Percentiles rank a stretch among this genome's conserved stretches.
Conservation (phyloP, 2,329 filamentous ascomycete species). For the Hirsutella thompsonii region DNA sequence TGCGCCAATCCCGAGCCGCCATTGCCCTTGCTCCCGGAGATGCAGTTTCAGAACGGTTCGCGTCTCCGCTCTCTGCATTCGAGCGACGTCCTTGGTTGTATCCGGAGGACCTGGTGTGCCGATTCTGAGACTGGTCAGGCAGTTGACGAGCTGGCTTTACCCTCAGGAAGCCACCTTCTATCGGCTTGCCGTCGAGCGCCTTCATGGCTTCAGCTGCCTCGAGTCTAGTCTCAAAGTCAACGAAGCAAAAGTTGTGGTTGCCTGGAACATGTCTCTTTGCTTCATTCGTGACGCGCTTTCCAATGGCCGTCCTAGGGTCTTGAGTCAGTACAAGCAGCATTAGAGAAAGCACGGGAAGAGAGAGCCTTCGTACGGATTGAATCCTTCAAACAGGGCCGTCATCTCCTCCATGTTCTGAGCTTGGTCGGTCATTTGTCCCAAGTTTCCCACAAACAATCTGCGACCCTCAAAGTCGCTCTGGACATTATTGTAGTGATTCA, state of each 20-base stretch:
- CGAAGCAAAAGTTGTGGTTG: slow-evolving; percentile 51
- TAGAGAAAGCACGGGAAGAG: neutral
- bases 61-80: neutral
- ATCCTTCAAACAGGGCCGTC: slow-evolving; percentile 30
- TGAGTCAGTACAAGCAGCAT: no score
- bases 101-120: neutral
- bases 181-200: slow-evolving; percentile 10
- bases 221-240: slow-evolving; percentile 44
- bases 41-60: neutral
- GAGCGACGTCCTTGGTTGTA: neutral
- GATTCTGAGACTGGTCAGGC: slow-evolving; percentile 1
- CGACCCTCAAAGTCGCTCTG: slow-evolving; percentile 16
- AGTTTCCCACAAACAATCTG: slow-evolving; percentile 36
- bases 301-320: slow-evolving; percentile 20
- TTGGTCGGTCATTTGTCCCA: slow-evolving; percentile 35
- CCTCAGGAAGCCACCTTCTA: slow-evolving; percentile 10
- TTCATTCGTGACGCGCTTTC: slow-evolving; percentile 44
- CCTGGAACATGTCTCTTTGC: slow-evolving; percentile 37
- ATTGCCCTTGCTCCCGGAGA: slow-evolving; percentile 3
- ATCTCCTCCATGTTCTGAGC: slow-evolving; percentile 32
- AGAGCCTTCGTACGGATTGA: slow-evolving; percentile 22
- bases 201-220: slow-evolving; percentile 38
- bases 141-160: slow-evolving; percentile 6
- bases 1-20: slow-evolving; percentile 5
- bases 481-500: slow-evolving; percentile 18